Evolutionary conservation across 345 rosid species (phyloP), one percentile per base, ranked within the genome.

Genomic region (Eucalyptus cladocalyx): DNA sequence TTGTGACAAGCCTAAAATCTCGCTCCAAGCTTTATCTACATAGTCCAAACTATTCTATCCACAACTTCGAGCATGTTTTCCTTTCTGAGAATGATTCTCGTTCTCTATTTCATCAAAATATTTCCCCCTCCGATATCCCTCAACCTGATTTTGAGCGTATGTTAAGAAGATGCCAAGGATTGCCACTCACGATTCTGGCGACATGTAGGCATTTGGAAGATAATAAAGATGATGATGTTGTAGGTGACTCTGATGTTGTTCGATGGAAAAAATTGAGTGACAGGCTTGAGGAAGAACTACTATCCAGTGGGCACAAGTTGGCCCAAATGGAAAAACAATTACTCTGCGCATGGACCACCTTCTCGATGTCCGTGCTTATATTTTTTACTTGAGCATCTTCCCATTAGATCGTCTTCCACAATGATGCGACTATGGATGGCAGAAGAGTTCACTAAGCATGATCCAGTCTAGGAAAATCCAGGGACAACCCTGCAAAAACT

Each of bases 401-500:
- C 37, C 5, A 0, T 15, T 65, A n/a, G 76, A n/a, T 65, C 21
- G 76, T n/a, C 76, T 2, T 65, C 76, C 76, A 65, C 40, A 11
- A 15, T 42, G 30, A 42, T 11, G 10, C 15, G 17, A 2, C 3
- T 42, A 21, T 81, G 28, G 49, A 81, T 81, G 9, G 86, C 4
- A 6, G 2, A 81, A 81, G 15, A 7, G 13, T 40, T 81, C 0
- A 21, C 4, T 23, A 4, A 40, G 86, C 7, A 21, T 13, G 19
- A 9, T 5, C 14, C 15, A 4, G 5, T 42, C 1, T 28, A 0
- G 16, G 16, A 40, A 37, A 47, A 10, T 6, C 30, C 6, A 40
- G 1, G 1, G 49, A 48, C 3, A 40, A 42, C 47, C 5, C 15
- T 81, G 0, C 6, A 81, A 19, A 28, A 21, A 1, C 49, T 81